Evolutionary conservation across 2,329 filamentous ascomycete genomes (phyloP), one percentile per base, ranked within the genome.

Genomic region (Talaromyces sp.): DNA sequence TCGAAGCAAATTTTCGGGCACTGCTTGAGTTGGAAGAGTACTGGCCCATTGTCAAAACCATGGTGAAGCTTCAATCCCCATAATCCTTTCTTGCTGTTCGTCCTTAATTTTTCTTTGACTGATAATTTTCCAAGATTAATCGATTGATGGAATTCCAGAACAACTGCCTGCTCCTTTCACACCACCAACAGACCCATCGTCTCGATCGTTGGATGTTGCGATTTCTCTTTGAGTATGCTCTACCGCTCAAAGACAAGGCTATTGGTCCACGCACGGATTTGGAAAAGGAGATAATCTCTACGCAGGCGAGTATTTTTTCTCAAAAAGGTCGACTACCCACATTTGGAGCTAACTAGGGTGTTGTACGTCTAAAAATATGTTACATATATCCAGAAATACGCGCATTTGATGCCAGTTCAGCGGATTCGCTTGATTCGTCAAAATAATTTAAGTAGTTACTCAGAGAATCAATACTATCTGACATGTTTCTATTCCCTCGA

Each of bases 221-320:
- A 52, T 52, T 52, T 33, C 48, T 52, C 48, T 52, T 52, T 52
- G 48, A 52, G 48, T 52, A 52, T 33, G 48, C 48, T 16, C 27
- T 52, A 33, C 48, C 48, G n/a, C 48, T 52, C 8, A 52, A 52
- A 4, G 48, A 52, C 48, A 52, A 52, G 48, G 48, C 48, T 52
- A 33, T 33, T 24, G 27, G 27, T 27, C 22, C 48, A 24, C 48
- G 27, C 48, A 24, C 48, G 27, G 48, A 19, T 52, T 13, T 33
- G 48, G 48, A 52, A 33, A 52, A 27, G 48, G 48, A 52, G 9
- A 52, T 52, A 14, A 52, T 52, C 48, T 52, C 48, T 33, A 52
- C 22, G 27, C 48, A 52, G 48, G 48, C 48, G n/a, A 24, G 27
- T 24, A 52, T 52, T 13, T 52, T 52, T 8, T 52, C 48, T 33